Evolutionary conservation across 2,329 filamentous ascomycete genomes (phyloP), one percentile per base, ranked within the genome.

Genomic region (Cordyceps tenuipes): DNA sequence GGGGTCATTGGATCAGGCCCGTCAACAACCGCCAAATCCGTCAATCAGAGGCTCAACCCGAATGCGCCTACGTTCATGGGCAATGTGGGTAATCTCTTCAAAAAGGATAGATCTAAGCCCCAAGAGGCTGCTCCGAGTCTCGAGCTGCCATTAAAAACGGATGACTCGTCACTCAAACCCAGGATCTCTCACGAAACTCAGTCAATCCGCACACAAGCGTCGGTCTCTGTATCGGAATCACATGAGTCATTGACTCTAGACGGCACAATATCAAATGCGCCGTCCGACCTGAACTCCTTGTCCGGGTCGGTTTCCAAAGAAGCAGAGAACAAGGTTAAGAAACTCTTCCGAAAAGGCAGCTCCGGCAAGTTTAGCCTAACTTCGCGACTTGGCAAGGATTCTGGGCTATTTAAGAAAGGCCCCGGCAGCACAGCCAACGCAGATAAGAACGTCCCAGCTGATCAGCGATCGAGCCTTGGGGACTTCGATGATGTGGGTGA

Each of bases 31-130:
- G 66, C 74, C 44, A 77, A 71, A 17, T 71, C 69, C 71, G 81
- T 67, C 77, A 86, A 69, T 72, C 85, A 71, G 75, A 86, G 73
- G 67, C 80, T 97, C 31, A 97, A 99, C 67, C 94, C 94, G 8
- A 84, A 90, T 7, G 94, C 93, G 0, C 92, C 92, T 9, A 90
- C 88, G 0, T 97, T 97, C 70, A 93, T 88, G 73, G 86, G 82
- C 12, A 82, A 86, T 43, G 93, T 88, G 73, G 86, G 82, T 10
- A 82, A 86, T 43, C 83, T 94, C 61, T 83, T 85, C 66, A 77
- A 80, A 17, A 73, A 66, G 63, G 73, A 63, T 17, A 75, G 69
- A 61, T 73, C 74, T 50, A 73, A 73, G 64, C 64, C 71, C 3
- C 65, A 68, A 17, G 65, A 69, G 4, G 66, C 71, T 8, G 73